These are phyloP conservation scores for Clarireedia paspali DNA, from an alignment of 2,329 filamentous ascomycete species.

Conservation along the genomic window DNA sequence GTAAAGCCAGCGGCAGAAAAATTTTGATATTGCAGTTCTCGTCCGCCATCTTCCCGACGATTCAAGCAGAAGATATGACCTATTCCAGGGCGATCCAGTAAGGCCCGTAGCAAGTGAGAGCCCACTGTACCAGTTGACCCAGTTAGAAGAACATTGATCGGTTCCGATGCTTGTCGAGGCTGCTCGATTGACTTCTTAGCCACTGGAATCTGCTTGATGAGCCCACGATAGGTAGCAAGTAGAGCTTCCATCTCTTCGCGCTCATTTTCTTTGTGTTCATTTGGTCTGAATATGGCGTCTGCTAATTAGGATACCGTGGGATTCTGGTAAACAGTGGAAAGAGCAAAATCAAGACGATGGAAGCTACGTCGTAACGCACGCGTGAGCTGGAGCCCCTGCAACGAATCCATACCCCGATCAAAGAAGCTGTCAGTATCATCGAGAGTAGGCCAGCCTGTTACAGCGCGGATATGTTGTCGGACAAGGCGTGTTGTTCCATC, in stretches of 20 bases:
- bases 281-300: background rate
- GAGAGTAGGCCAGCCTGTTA: background rate
- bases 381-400: constrained; percentile 2
- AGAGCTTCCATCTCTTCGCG: background rate
- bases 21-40: background rate
- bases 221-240: background rate
- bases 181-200: background rate
- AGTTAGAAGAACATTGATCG: constrained; percentile 31
- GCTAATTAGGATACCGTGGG: background rate
- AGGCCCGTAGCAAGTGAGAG: constrained; percentile 37
- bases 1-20: constrained; percentile 33
- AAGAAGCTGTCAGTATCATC: constrained; percentile 3
- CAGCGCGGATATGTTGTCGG: background rate
- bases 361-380: background rate
- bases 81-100: constrained; percentile 29
- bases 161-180: background rate
- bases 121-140: constrained; percentile 42
- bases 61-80: constrained; percentile 40
- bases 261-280: background rate
- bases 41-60: constrained; percentile 21
- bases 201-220: background rate
- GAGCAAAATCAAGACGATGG: background rate
- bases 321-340: constrained; percentile 3
- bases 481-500: background rate
- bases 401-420: constrained; percentile 8